Base-by-base conservation (phyloP, 805 yeast genomes). In the Sugiyamaella lignohabitans region DNA sequence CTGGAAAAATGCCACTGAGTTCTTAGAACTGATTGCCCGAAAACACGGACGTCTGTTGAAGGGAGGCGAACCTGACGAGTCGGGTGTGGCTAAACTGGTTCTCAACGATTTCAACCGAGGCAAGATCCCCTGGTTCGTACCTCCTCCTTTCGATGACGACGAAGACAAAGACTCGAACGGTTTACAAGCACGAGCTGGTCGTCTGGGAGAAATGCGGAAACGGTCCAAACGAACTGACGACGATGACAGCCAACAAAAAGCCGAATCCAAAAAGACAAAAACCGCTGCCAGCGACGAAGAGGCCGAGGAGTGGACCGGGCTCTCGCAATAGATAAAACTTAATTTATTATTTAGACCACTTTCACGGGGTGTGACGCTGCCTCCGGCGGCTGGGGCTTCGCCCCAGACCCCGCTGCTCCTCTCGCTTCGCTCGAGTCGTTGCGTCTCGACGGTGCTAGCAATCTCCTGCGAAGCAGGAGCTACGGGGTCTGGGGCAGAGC, bases 51-150 rank as follows among this genome's bases (percentile, higher is more conserved):
- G 96, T 65, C 74, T 91, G 56, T 69, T 93, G 56, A 91, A 91
- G 67, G 98, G 98, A 50, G 98, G 97, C 54, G 98, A 93, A 68
- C 95, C 98, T 1, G 98, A 91, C 65, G 97, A 91, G 67, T 73
- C 82, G 54, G 94, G 96, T 59, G 87, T 91, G 47, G 81, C 98
- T 35, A 91, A 88, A 66, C 82, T 83, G 60, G 83, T 91, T 24
- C 76, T 91, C 64, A 87, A 87, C 58, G 98, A 91, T 65, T 91
- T 91, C 74, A 91, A 88, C 68, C 78, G 98, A 67, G 98, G 98
- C 52, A 87, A 87, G 61, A 91, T 91, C 46, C 98, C 98, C 20
- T 91, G 98, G 98, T 91, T 91, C 64, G 87, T 87, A 27, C 80
- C 93, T 22, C 98, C 98, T 23, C 97, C 98, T 37, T 77, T 81